phyloP scores from a whole-genome alignment of 257 asterid genomes.

The Henckelia pumila region DNA sequence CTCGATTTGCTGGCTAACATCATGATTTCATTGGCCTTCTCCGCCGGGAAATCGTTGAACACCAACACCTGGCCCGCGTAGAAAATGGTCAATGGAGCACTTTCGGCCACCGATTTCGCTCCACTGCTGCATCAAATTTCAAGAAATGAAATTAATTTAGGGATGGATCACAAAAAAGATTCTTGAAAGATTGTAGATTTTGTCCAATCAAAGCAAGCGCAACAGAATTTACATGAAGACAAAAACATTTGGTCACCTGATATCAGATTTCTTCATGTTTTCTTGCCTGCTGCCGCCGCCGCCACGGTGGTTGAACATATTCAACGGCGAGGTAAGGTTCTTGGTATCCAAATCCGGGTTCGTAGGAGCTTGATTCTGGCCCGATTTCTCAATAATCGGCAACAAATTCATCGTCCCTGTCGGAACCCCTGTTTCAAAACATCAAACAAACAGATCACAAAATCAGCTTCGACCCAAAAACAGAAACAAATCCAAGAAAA shows the following conservation, averaged over 20 bases:
- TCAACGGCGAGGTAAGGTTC: neutral
- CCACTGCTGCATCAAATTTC: slow-evolving; percentile 24
- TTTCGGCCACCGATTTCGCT: slow-evolving; percentile 17
- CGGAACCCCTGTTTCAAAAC: slow-evolving; percentile 16
- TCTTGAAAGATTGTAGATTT: neutral
- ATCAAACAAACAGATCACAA: neutral
- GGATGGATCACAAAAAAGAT: neutral
- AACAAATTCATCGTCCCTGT: slow-evolving; percentile 31
- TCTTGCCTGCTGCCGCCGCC: slow-evolving; percentile 13
- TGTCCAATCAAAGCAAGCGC: neutral
- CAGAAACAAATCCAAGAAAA: slow-evolving; percentile 16
- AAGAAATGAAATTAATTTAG: neutral
- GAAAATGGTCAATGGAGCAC: slow-evolving; percentile 43
- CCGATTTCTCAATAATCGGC: slow-evolving; percentile 34
- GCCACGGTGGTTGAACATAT: slow-evolving; percentile 11
- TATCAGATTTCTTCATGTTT: slow-evolving; percentile 17
- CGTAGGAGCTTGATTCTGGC: neutral
- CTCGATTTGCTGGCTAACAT: slow-evolving; percentile 29
- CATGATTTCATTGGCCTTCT: slow-evolving; percentile 46
- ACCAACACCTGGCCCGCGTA: slow-evolving; percentile 49
- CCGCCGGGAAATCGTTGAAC: slow-evolving; percentile 38
- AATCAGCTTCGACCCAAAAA: neutral
- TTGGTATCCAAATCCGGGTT: slow-evolving; percentile 1
- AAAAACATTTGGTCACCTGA: slow-evolving; percentile 22
- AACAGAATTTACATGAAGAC: no score